Evolutionary conservation across 768 basidiomycete genomes (phyloP), one percentile per base, ranked within the genome.

Genomic region (Pisolithus microcarpus): DNA sequence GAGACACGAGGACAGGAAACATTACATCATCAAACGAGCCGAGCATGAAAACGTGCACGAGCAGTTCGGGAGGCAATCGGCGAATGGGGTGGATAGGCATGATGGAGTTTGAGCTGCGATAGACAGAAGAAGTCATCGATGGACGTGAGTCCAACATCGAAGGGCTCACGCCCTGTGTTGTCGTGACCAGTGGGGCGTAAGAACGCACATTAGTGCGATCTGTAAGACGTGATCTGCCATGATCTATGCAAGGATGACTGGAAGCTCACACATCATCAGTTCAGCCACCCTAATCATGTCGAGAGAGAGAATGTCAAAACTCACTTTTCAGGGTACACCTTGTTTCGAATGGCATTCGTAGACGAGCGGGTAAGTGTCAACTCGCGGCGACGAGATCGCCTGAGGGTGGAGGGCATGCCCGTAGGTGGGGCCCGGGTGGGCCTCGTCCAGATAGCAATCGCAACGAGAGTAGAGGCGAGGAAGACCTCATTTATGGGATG

Each of bases 1-100:
- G 85, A 7, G 86, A 87, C 45, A 85, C 72, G 40, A 69, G 66
- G 53, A 87, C 56, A 19, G 85, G 81, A 34, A 86, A 73, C 69
- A 76, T 75, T 46, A 66, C 60, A 61, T 81, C 77, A 45, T 77
- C 75, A 51, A 80, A 67, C 11, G 81, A 72, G 15, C 80, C 85
- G 13, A 82, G 66, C 21, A 78, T 61, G 61, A 89, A 87, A 45
- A 87, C 75, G 52, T 79, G 75, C 36, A 79, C 70, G 37, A 88
- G 72, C 16, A 89, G 63, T 61, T 89, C 86, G 26, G 70, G 66
- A 8, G 86, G 85, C 42, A 88, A 76, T 23, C 63, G 60, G 52
- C 75, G 74, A 48, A 87, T 79, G 53, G 76, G 74, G 56, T 83
- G 82, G 9, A 63, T 45, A 62, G 67, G 46, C n/a, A 51, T 48